Percentiles rank a stretch among this genome's conserved stretches.
phyloP scores from a whole-genome alignment of 2,329 filamentous ascomycete genomes.

The Curvularia hawaiiensis region DNA sequence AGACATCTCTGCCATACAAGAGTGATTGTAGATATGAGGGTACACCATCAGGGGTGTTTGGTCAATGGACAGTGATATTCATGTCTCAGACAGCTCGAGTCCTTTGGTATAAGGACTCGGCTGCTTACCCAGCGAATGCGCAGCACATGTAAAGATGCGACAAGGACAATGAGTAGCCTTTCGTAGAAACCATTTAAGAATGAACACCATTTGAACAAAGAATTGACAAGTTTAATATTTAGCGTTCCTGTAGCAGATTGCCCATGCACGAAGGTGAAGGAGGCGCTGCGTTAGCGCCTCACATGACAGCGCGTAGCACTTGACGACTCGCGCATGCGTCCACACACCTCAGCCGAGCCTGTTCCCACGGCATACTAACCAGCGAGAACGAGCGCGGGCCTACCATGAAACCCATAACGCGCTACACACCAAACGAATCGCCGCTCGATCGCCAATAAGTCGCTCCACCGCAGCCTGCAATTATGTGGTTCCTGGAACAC shows the following conservation, averaged over 20 bases:
- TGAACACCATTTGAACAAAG: not conserved
- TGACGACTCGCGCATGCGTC: conserved; percentile 2
- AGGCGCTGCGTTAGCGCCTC: conserved; percentile 7
- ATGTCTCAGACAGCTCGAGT: not conserved
- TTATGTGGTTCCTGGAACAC: conserved; percentile 62
- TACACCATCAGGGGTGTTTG: not conserved
- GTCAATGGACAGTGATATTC: not conserved
- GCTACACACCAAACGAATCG: not conserved
- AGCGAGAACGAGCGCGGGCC: not conserved
- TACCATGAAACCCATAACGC: conserved; percentile 6
- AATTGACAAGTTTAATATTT: not conserved
- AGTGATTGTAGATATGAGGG: not conserved
- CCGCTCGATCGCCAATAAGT: not conserved
- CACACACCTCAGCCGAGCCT: conserved; percentile 3
- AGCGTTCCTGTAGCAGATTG: not conserved
- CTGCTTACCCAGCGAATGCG: not conserved
- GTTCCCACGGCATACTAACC: not conserved
- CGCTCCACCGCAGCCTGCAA: not conserved
- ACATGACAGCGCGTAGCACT: conserved; percentile 18
- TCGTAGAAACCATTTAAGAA: too few species aligned
- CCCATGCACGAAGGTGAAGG: not conserved
- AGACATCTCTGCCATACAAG: not conserved
- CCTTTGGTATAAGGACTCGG: not conserved
- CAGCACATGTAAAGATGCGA: not conserved
- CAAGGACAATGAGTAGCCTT: not conserved